Evolutionary conservation across 306 rosid species (phyloP).

Genomic region (Corylus avellana): DNA sequence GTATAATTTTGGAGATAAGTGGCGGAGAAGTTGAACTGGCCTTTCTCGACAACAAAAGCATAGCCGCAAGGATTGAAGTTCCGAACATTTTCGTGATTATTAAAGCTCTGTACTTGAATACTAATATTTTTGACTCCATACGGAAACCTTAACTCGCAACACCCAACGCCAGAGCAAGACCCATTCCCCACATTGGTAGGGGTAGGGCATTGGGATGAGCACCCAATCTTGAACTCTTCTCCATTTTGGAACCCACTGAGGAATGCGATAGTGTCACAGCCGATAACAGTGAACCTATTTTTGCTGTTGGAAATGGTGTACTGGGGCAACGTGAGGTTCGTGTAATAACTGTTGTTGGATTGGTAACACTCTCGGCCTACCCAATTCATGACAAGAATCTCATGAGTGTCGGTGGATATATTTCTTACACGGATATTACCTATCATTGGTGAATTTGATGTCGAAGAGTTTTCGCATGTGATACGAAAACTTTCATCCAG

Average conservation of each 20-base stretch:
- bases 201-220: neutral
- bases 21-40: slow-evolving; percentile 31
- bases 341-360: too few species aligned
- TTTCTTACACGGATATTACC: too few species aligned
- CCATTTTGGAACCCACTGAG: fast-evolving
- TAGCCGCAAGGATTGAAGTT: slow-evolving; percentile 39
- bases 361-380: too few species aligned
- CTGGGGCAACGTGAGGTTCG: too few species aligned
- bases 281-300: slow-evolving; percentile 28
- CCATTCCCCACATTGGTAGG: neutral
- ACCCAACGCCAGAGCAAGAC: slow-evolving; percentile 28
- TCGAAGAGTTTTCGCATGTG: too few species aligned
- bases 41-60: slow-evolving; percentile 25
- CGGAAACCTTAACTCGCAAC: slow-evolving; percentile 28
- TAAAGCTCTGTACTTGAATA: fast-evolving
- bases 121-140: neutral
- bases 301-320: slow-evolving; percentile 23
- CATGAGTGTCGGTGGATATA: too few species aligned
- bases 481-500: too few species aligned
- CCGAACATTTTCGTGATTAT: neutral
- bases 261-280: slow-evolving; percentile 19
- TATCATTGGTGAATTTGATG: too few species aligned
- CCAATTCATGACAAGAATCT: too few species aligned
- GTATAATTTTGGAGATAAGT: neutral
- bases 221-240: too few species aligned